Evolutionary conservation across 768 basidiomycete species (phyloP).

Genomic region (Steccherinum ochraceum): DNA sequence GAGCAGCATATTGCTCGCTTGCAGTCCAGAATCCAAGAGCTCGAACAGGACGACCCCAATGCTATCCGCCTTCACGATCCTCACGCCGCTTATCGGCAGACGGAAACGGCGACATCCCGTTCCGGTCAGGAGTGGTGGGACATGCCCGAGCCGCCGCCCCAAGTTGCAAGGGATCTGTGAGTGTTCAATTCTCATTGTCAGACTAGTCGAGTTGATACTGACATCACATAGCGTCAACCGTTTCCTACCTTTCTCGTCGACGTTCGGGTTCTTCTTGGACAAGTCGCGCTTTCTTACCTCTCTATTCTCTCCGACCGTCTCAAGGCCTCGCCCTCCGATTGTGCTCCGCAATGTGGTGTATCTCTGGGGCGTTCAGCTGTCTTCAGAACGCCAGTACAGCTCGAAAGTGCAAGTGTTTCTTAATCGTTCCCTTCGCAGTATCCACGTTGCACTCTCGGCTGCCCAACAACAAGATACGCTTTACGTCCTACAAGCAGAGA

Average conservation of each 20-base stretch:
- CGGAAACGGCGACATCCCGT: not conserved
- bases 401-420: conserved; percentile 26
- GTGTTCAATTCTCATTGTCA: not conserved
- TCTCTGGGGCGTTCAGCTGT: conserved; percentile 50
- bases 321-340: conserved; percentile 6
- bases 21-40: conserved; percentile 37
- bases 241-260: conserved; percentile 46
- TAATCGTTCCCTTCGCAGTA: conserved; percentile 34
- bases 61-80: conserved; percentile 59
- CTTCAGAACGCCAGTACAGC: conserved; percentile 27
- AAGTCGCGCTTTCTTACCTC: conserved; percentile 30
- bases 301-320: conserved; percentile 1
- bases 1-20: conserved; percentile 53
- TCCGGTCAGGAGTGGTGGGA: conserved; percentile 10
- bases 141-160: conserved; percentile 6
- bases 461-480: conserved; percentile 8
- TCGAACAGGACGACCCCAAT: conserved; percentile 41
- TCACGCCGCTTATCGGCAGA: conserved; percentile 24
- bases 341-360: conserved; percentile 28
- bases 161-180: conserved; percentile 6
- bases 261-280: conserved; percentile 61
- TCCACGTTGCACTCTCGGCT: conserved; percentile 43
- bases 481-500: conserved; percentile 9
- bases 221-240: conserved; percentile 3
- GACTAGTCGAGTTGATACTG: not conserved